Conservation (phyloP, 148 eudicot genomes). For the Hydrangea macrophylla region DNA sequence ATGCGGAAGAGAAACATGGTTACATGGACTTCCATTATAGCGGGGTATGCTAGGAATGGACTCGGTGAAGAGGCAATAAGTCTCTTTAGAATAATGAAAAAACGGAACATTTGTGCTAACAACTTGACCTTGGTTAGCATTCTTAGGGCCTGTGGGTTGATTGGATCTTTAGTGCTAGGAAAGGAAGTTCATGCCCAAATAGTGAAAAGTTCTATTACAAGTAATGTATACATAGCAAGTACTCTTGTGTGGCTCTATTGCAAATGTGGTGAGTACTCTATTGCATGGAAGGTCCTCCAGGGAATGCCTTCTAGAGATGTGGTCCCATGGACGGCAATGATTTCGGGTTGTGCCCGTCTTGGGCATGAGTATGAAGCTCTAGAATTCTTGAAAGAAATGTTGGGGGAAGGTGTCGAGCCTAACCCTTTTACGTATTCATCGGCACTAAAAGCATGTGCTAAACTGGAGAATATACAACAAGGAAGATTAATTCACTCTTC, state of each 20-base stretch:
- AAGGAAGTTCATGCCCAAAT: conserved; percentile 80
- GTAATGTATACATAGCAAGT: conserved; percentile 65
- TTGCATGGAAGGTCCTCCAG: conserved; percentile 62
- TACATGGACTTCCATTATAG: conserved; percentile 81
- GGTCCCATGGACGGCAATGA: conserved; percentile 87
- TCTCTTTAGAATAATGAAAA: conserved; percentile 63
- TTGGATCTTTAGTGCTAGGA: conserved; percentile 45
- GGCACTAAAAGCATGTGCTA: conserved; percentile 83
- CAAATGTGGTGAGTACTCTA: conserved; percentile 58
- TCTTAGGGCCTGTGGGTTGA: conserved; percentile 72
- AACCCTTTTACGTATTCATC: conserved; percentile 84
- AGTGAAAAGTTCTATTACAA: conserved; percentile 48
- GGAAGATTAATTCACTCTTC: conserved; percentile 74
- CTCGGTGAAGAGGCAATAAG: conserved; percentile 63
- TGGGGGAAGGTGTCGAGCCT: conserved; percentile 72
- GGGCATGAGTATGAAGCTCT: conserved; percentile 85
- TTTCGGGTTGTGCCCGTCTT: conserved; percentile 59
- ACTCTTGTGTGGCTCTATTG: conserved; percentile 87
- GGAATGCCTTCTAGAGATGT: conserved; percentile 73
- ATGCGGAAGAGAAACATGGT: conserved; percentile 75
- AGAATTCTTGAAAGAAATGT: conserved; percentile 66
- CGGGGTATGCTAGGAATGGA: conserved; percentile 72
- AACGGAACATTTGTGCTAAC: conserved; percentile 61
- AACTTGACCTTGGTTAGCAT: conserved; percentile 70
- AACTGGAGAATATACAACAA: conserved; percentile 48